A percentile compares a stretch with the other conserved stretches of the same genome.
These are phyloP conservation scores for Rosa rugosa DNA, from an alignment of 306 rosid species.

Conservation along the genomic window DNA sequence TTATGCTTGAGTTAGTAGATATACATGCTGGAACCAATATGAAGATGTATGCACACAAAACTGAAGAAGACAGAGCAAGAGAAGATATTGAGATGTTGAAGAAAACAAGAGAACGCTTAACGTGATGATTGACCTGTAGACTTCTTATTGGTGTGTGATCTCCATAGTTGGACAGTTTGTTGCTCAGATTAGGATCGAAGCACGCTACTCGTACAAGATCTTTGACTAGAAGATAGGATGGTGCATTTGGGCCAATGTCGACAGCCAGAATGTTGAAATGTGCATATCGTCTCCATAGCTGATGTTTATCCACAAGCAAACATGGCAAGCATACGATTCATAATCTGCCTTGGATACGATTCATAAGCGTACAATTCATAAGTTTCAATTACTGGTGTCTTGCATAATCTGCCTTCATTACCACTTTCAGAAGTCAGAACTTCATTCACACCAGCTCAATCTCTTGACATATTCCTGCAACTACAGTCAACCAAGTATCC, in stretches of 20 bases:
- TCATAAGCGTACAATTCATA: too few species aligned
- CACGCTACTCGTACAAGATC: too few species aligned
- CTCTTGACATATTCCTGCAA: too few species aligned
- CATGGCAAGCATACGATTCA: too few species aligned
- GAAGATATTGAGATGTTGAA: background rate
- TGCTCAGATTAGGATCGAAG: background rate
- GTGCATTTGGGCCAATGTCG: background rate
- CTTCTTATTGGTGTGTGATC: background rate
- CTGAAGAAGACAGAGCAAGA: background rate
- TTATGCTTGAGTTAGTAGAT: background rate
- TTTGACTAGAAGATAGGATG: background rate
- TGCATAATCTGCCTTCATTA: too few species aligned
- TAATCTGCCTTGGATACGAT: too few species aligned
- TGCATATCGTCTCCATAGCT: background rate
- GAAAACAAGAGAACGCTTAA: background rate
- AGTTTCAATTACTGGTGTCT: too few species aligned
- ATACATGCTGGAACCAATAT: background rate
- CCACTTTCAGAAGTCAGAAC: too few species aligned
- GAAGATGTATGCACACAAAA: background rate
- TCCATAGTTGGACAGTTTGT: background rate
- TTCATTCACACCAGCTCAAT: too few species aligned
- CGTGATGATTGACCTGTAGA: background rate
- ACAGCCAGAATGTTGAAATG: background rate
- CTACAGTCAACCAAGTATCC: too few species aligned
- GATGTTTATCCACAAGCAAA: background rate